These are phyloP conservation scores for Hydnum rufescens DNA, from an alignment of 768 basidiomycete genomes.

Conservation along the genomic window DNA sequence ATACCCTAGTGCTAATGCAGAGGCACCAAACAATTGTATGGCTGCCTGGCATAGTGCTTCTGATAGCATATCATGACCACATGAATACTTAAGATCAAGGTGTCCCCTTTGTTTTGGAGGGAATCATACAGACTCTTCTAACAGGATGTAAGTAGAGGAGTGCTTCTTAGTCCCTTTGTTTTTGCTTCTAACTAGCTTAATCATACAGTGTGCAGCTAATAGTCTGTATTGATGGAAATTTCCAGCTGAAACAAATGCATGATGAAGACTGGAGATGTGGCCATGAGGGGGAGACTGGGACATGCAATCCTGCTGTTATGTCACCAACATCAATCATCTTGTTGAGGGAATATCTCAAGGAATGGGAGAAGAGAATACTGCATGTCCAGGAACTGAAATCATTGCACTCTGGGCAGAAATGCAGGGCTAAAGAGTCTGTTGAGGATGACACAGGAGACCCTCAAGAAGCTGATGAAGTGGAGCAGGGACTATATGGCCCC, in stretches of 20 bases:
- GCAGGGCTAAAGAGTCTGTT: neutral
- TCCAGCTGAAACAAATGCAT: neutral
- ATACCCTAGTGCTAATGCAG: neutral
- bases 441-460: neutral
- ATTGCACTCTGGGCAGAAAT: neutral
- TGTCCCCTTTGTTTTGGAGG: neutral
- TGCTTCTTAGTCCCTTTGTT: too few species aligned
- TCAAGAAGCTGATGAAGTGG: neutral
- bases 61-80: too few species aligned
- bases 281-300: neutral
- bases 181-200: too few species aligned
- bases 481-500: neutral
- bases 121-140: neutral
- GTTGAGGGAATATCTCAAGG: neutral
- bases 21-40: neutral
- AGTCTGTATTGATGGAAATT: neutral
- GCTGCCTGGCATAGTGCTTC: neutral
- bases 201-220: neutral
- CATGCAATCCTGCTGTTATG: neutral
- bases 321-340: neutral
- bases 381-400: neutral
- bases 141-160: too few species aligned
- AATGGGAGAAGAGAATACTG: neutral
- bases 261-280: neutral
- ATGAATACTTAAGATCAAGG: neutral